Evolutionary conservation across 352 stramenopile genomes (phyloP).

Genomic region (Elongisporangium anandrum): DNA sequence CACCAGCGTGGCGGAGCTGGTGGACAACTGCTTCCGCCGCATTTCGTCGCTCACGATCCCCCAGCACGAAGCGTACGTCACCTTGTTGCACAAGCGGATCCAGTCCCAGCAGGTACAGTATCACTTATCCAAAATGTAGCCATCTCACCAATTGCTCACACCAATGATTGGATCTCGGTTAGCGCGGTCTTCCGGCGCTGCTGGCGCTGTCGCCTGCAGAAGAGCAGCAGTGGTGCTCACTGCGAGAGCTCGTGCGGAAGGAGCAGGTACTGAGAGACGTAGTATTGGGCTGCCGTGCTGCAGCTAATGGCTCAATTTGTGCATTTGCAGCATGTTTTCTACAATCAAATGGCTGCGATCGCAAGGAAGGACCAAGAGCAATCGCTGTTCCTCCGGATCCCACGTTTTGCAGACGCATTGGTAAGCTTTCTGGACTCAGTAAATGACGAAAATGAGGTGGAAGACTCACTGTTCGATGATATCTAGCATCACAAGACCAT

Average conservation of each 20-base stretch:
- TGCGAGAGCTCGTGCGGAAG: conserved; percentile 23
- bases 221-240: conserved; percentile 20
- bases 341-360: conserved; percentile 21
- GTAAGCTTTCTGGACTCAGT: not conserved
- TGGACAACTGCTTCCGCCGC: conserved; percentile 35
- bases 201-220: conserved; percentile 49
- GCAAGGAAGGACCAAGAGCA: conserved; percentile 3
- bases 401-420: not conserved
- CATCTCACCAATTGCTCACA: conserved; percentile 1
- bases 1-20: conserved; percentile 2
- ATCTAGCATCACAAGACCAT: conserved; percentile 28
- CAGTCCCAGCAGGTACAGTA: conserved; percentile 37
- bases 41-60: conserved; percentile 41
- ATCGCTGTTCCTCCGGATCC: not conserved
- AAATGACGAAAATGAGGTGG: not conserved
- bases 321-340: not conserved
- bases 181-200: conserved; percentile 54
- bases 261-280: conserved; percentile 25
- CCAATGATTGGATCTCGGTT: too few species aligned
- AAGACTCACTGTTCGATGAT: not conserved
- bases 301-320: not conserved
- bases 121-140: conserved; percentile 6
- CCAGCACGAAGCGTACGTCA: conserved; percentile 50
- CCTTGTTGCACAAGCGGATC: conserved; percentile 35
- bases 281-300: not conserved